Base-by-base conservation (phyloP, 2,329 filamentous ascomycete genomes). In the Penicillium sp. region DNA sequence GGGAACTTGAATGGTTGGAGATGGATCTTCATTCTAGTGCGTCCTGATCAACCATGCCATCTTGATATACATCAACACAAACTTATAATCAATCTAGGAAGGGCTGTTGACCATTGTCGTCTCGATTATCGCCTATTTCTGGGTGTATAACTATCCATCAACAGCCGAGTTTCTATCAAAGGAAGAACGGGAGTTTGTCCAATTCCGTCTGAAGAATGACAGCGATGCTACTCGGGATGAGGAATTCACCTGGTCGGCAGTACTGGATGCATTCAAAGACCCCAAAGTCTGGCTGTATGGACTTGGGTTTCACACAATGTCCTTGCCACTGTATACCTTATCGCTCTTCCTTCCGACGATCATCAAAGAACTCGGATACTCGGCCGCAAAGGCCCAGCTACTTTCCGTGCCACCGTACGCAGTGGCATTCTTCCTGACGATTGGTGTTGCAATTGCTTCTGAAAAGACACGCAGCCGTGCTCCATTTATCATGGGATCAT, bases 141-240 rank as follows among this genome's bases (percentile, higher is more conserved):
- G 75, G 69, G 68, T 78, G 8, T 68, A 75, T 58, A 76, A 78
- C 54, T 78, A 77, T 47, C 76, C 76, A 15, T 62, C 68, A 4
- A 78, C 75, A 1, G 76, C 76, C 1, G 71, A 72, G 33, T 78
- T 78, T 33, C 31, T 78, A 4, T 69, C 70, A 2, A 64, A 71
- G 2, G 67, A 83, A 79, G 84, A 87, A 65, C 78, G 85, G 2
- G 73, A 77, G 0, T 84, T 82, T 55, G 82, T 91, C 48, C 80
- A 84, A 23, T 78, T 81, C 10, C 84, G 89, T 0, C 78, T 92
- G 0, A 84, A 84, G 10, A 80, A 81, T 5, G 88, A 92, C 63
- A 86, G 83, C 60, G 88, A 92, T 66, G 85, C 87, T 0, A 90
- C 85, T 0, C 82, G 86, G 5, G 77, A 87, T 47, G 89, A 93